Evolutionary conservation across 768 basidiomycete species (phyloP), one percentile per base, ranked within the genome.

Genomic region (Erythrobasidium yunnanense): DNA sequence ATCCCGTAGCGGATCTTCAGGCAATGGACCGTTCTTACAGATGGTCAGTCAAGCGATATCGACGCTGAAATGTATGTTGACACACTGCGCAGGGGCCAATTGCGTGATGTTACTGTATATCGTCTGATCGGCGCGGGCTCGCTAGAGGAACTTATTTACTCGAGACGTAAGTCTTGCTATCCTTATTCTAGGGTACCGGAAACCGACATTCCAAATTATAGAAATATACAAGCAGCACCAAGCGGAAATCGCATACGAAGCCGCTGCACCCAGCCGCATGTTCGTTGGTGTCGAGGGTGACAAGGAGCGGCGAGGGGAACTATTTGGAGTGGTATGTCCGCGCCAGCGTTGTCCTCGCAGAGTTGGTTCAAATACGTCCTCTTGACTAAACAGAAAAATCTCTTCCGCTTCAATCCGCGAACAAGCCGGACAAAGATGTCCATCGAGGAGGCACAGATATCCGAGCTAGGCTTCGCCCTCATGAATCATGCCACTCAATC

Each of bases 1-100:
- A 96, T 76, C 93, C 93, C 4, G 89, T 92, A 0, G 88, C 95
- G 71, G 93, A 99, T 74, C 77, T 96, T 6, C 93, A 90, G 74
- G 88, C 89, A 1, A 88, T 88, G 86, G 89, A 90, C 67, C 79
- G 85, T 77, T 79, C 65, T 30, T 72, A 69, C 25, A 22, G 62
- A 7, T 50, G 25, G 42, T 25, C 27, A 18, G 5, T 49, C 2
- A 42, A 17, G 0, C 25, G 18, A 35, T 35, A 51, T 25, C 50
- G 18, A 6, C 17, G 20, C 38, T 54, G 56, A 32, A 54, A 30
- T 18, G n/a, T 22, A 23, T 69, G 70, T 11, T 38, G 7, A 45
- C 25, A 23, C 17, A 18, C 90, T 86, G 73, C 83, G 88, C 4
- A 87, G 89, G 67, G 90, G 90, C 15, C 90, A 93, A 75, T 84